Evolutionary conservation across 768 basidiomycete species (phyloP), one percentile per base, ranked within the genome.

Genomic region (Tremella yokohamensis): DNA sequence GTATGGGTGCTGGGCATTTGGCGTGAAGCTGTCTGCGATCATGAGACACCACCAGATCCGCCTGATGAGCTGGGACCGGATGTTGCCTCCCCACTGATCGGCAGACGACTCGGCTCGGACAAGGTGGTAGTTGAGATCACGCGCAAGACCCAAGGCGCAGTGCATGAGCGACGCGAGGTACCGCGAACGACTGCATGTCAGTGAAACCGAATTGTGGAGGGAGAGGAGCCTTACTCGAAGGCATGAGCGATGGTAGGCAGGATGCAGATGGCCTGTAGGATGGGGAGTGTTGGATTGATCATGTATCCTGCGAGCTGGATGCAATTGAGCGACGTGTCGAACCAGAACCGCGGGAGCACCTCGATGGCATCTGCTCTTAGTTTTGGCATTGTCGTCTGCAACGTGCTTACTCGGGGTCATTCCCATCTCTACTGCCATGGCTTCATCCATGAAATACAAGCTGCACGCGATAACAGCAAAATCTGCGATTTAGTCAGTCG

Each of bases 1-100:
- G 25, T 53, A 62, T 7, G 61, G 61, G 40, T 62, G 61, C 19
- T 58, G 61, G 6, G 61, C 61, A 34, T 49, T 56, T 13, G 61
- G 61, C 15, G 47, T 49, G 13, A 62, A 39, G 54, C 60, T 57
- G 34, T 62, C 61, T 7, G 56, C 54, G 1, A 62, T 53, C 39
- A 56, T 54, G 40, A 62, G 38, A 57, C 61, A 62, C 56, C 61
- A 62, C 61, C 61, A 62, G 8, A 62, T 62, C 37, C 61, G 24
- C 38, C 61, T 52, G 19, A 49, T 45, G 2, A 62, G 39, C 45
- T 62, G 47, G 18, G 42, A 53, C 19, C 52, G 44, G 2, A 62
- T 39, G 37, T 48, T 40, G 13, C 61, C 61, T 19, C 61, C 61
- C 24, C 38, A 62, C 11, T 25, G 34, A 16, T 25, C 19, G 11